phyloP scores from a whole-genome alignment of 106 monocot genomes.

The Dendrobium nobile region DNA sequence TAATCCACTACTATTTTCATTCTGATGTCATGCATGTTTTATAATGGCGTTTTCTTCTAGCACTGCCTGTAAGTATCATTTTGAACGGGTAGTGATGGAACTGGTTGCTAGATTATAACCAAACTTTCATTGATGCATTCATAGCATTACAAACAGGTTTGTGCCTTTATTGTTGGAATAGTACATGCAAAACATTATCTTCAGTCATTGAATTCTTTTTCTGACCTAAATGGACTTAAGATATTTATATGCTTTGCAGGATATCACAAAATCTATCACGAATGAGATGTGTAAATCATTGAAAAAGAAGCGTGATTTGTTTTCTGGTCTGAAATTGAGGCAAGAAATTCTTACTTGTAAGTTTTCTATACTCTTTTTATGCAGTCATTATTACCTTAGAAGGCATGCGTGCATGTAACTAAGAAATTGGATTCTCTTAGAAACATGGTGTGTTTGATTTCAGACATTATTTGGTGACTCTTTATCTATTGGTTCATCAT shows the following conservation, averaged over 20 bases:
- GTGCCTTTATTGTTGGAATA: neutral
- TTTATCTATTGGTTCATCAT: neutral
- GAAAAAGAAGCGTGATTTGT: constrained; percentile 65
- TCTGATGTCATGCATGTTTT: neutral
- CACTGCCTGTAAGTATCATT: neutral
- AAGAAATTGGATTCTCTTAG: neutral
- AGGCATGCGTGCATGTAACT: neutral
- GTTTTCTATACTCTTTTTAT: constrained; percentile 6
- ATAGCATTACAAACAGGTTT: neutral
- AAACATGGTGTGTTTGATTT: neutral
- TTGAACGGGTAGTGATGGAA: neutral
- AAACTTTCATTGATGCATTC: neutral
- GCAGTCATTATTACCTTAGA: neutral
- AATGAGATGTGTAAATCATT: constrained; percentile 55
- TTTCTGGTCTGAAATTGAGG: constrained; percentile 81
- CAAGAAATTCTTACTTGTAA: constrained; percentile 88
- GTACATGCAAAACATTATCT: neutral
- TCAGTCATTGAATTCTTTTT: neutral
- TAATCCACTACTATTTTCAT: neutral
- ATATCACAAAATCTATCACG: constrained; percentile 57
- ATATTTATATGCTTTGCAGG: constrained; percentile 35
- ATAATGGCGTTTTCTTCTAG: neutral
- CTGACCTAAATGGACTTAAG: neutral
- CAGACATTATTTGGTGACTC: neutral
- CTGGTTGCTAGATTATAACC: neutral